Evolutionary conservation across 2,329 filamentous ascomycete genomes (phyloP), one percentile per base, ranked within the genome.

Genomic region (Ascochyta clinopodiicola): DNA sequence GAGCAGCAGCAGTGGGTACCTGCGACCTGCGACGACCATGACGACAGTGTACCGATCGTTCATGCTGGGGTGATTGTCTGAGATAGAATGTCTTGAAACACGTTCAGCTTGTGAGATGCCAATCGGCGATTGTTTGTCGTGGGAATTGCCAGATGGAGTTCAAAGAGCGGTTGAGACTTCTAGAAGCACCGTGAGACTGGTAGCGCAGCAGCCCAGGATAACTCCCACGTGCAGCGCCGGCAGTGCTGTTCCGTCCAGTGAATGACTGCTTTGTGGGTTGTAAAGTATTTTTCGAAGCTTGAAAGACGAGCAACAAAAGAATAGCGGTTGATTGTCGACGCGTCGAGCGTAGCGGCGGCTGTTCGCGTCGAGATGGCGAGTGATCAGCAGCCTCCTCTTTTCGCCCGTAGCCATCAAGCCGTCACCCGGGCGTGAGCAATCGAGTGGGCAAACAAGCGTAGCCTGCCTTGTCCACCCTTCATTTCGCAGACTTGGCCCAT

Each of bases 371-470:
- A 4, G 27, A 51, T 27, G 57, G 55, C 56, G 56, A 49, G 19
- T 22, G 59, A 64, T 64, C 61, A 51, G 57, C 60, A 44, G 51
- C 52, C 60, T 60, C 60, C 62, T 53, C 61, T 52, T 58, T 43
- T 40, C 17, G 35, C 32, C 17, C 21, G 25, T 34, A 61, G 55
- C 59, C 62, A 57, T 51, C 56, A 43, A 61, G 55, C 59, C 62
- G 59, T 51, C 56, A 43, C 49, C 57, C 59, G 49, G 40, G 19
- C 39, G 44, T 12, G 3, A 9, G 27, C 34, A 37, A 54, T 39
- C 44, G 27, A 13, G 21, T 6, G 19, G 19, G 37, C 44, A 31
- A 12, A 25, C 8, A 29, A 9, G 27, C 27, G 2, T 32, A 39
- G 39, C 19, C 34, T 32, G 45, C 27, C 39, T 37, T 27, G 32